Percentiles rank a stretch among this genome's conserved stretches.
phyloP scores from a whole-genome alignment of 192 early-diverging fungal genomes.

The Coemansia sp. region DNA sequence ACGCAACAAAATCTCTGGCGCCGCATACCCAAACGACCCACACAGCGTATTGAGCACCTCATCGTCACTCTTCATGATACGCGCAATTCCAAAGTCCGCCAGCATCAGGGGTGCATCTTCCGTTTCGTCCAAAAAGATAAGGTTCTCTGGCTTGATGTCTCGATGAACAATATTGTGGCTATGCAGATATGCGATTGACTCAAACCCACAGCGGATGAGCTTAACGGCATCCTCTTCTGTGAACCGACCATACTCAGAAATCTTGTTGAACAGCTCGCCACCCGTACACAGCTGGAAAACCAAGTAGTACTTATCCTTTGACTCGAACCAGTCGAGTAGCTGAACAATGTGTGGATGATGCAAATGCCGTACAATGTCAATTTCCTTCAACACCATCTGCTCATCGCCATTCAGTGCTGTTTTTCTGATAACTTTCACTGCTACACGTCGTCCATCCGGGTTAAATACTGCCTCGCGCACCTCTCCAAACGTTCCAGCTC shows the following conservation, averaged over 20 bases:
- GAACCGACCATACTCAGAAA: constrained; percentile 75
- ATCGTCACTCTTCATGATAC: constrained; percentile 61
- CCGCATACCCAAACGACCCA: constrained; percentile 83
- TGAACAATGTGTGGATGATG: constrained; percentile 89
- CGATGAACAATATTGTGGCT: constrained; percentile 82
- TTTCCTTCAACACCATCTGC: constrained; percentile 89
- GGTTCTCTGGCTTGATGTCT: constrained; percentile 85
- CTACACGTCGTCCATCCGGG: constrained; percentile 74
- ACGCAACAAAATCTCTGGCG: constrained; percentile 82
- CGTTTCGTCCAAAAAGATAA: constrained; percentile 68
- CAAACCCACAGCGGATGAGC: constrained; percentile 70
- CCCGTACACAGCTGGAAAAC: constrained; percentile 80
- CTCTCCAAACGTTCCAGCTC: constrained; percentile 71
- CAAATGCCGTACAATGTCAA: constrained; percentile 78
- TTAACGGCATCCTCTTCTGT: constrained; percentile 77
- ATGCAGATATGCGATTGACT: constrained; percentile 84
- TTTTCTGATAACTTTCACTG: constrained; percentile 92
- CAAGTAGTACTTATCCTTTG: constrained; percentile 71
- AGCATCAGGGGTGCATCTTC: constrained; percentile 73
- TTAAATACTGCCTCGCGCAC: constrained; percentile 67
- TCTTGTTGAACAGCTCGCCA: constrained; percentile 86
- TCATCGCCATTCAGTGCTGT: constrained; percentile 76
- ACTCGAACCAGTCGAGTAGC: constrained; percentile 70
- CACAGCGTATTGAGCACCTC: constrained; percentile 77
- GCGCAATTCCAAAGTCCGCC: constrained; percentile 86